Evolutionary conservation across 768 basidiomycete species (phyloP), one percentile per base, ranked within the genome.

Genomic region (Macrolepiota albuminosa): DNA sequence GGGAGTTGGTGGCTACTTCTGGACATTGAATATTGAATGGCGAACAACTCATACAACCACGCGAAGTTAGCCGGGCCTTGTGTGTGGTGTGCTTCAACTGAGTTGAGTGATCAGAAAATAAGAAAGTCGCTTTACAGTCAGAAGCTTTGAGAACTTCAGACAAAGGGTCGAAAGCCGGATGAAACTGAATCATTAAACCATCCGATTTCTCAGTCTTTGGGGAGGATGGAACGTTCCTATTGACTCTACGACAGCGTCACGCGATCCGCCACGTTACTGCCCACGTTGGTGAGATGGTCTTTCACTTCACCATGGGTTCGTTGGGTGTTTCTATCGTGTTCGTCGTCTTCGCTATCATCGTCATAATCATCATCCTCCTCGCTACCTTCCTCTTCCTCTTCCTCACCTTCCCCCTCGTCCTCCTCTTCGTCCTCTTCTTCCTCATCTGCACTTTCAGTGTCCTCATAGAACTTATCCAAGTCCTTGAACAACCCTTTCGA

Each of bases 391-490:
- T 66, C 67, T 13, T 72, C 72, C 0, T 67, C 70, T 1, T 73
- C 74, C 0, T 69, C 70, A 1, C 69, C 69, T 0, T 66, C 72
- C 5, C 66, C 70, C 9, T 67, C 66, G 0, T 68, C 67, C 1
- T 67, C 68, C 8, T 71, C 73, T 0, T 69, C 69, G 1, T 69
- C 63, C 0, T 67, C 64, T 3, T 67, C 63, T 7, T 70, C 71
- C 14, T 68, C 71, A 29, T 66, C 68, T 11, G 66, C 67, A 6
- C 68, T 65, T 4, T 73, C 75, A 0, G 70, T 73, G 39, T 81
- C 84, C 5, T 78, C 88, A 68, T 93, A 93, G 69, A 93, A 94
- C 62, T 83, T 78, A 66, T 93, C 89, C 64, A 93, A 71, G 71
- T 93, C 82, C 69, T 77, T 84, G 63, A 74, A 76, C 42, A 77